Percentiles rank a stretch among this genome's conserved stretches.
phyloP scores from a whole-genome alignment of 495 filamentous ascomycete species.

The Symbiotaphrina buchneri region DNA sequence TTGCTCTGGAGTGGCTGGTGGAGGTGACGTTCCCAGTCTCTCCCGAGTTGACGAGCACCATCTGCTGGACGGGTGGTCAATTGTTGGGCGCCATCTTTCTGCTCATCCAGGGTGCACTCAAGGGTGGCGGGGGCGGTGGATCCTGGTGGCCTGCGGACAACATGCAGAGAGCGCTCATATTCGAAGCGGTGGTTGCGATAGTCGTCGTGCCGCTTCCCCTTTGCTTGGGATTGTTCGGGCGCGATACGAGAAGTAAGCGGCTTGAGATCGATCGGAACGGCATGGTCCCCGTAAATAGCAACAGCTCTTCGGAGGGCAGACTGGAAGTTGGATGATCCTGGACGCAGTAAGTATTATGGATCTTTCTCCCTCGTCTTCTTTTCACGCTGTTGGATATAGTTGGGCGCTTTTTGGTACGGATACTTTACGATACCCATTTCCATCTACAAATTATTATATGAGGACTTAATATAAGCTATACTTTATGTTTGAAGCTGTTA shows the following conservation, averaged over 20 bases:
- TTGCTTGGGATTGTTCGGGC: slow-evolving; percentile 5
- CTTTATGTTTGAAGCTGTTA: too few relatives aligned
- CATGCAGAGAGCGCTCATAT: slow-evolving; percentile 3
- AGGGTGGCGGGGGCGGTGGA: slow-evolving; percentile 23
- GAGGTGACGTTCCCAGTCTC: slow-evolving; percentile 71
- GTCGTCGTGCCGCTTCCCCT: slow-evolving; percentile 3
- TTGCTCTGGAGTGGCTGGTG: slow-evolving; percentile 68
- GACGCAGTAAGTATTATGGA: too few relatives aligned
- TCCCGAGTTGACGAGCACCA: slow-evolving; percentile 65
- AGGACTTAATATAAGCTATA: too few relatives aligned
- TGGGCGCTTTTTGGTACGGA: too few relatives aligned
- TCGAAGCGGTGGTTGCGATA: slow-evolving; percentile 4
- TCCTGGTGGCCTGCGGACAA: slow-evolving; percentile 2
- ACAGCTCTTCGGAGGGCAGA: too few relatives aligned
- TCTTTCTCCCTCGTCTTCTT: too few relatives aligned
- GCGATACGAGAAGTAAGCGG: slow-evolving; percentile 1
- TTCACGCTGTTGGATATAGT: too few relatives aligned
- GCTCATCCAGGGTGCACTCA: slow-evolving; percentile 57
- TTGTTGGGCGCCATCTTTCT: slow-evolving; percentile 66
- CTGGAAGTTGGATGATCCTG: too few relatives aligned
- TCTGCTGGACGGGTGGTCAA: slow-evolving; percentile 71
- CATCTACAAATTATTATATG: too few relatives aligned
- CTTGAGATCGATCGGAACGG: slow-evolving; percentile 1
- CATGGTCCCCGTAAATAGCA: too few relatives aligned
- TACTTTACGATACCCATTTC: too few relatives aligned